phyloP scores from a whole-genome alignment of 129 eudicot genomes.

The sunflower (Helianthus annuus) region DNA sequence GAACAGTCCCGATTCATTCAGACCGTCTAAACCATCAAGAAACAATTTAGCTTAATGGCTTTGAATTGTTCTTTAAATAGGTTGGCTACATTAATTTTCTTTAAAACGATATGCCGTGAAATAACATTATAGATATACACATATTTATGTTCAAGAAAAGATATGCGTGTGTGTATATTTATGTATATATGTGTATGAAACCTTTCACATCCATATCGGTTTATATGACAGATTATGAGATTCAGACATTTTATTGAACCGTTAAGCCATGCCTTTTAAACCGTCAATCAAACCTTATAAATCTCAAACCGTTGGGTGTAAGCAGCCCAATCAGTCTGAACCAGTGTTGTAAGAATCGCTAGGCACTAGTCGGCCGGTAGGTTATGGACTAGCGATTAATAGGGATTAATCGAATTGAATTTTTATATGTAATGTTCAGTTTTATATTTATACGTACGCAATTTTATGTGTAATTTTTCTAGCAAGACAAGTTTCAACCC shows the following conservation, averaged over 20 bases:
- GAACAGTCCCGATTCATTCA: no score
- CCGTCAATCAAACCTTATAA: no score
- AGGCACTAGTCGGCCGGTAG: no score
- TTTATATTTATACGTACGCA: no score
- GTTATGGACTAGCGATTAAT: no score
- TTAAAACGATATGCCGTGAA: not conserved
- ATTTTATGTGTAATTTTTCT: no score
- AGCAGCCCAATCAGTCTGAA: not conserved
- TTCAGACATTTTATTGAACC: not conserved
- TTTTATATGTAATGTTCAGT: no score
- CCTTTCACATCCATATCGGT: not conserved
- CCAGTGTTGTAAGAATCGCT: no score
- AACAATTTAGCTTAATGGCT: not conserved
- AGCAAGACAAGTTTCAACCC: no score
- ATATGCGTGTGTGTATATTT: no score
- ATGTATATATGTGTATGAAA: not conserved
- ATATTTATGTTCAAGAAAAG: not conserved
- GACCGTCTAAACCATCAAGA: not conserved
- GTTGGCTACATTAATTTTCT: not conserved
- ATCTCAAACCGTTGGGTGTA: not conserved
- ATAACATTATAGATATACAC: not conserved
- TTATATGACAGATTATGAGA: not conserved
- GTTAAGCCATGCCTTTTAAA: not conserved
- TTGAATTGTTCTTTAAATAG: not conserved
- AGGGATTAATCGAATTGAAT: no score